phyloP scores from a whole-genome alignment of 495 filamentous ascomycete species.

The Penicillium chermesinum region DNA sequence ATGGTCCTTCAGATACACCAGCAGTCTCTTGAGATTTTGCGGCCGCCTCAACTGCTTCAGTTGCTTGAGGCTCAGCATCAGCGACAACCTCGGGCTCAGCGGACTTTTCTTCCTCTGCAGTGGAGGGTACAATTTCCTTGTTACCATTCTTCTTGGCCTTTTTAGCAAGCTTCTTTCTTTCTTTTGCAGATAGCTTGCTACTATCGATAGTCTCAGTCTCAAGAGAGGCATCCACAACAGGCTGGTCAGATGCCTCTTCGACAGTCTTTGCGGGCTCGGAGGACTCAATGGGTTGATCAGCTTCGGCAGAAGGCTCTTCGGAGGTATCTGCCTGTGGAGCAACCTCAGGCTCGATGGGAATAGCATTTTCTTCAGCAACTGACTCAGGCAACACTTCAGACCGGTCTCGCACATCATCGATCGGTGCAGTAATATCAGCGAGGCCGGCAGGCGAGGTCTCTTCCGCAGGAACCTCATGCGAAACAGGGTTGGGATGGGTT shows the following conservation, averaged over 20 bases:
- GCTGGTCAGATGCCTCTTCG: conserved; percentile 4
- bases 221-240: conserved; percentile 1
- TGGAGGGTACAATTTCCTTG: conserved; percentile 18
- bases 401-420: background rate
- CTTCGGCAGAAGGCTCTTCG: conserved; percentile 5
- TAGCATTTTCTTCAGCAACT: conserved; percentile 3
- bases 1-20: background rate
- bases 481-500: too few relatives aligned
- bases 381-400: conserved; percentile 4
- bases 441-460: too few relatives aligned
- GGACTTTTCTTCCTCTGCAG: conserved; percentile 15
- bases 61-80: background rate
- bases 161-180: conserved; percentile 6
- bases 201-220: conserved; percentile 20
- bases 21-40: background rate
- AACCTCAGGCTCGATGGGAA: conserved; percentile 3
- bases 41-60: background rate
- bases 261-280: background rate
- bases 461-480: too few relatives aligned
- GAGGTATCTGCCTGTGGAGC: conserved; percentile 3
- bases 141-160: conserved; percentile 40
- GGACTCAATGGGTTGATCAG: conserved; percentile 15
- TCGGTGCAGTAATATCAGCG: too few relatives aligned
- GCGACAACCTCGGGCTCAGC: conserved; percentile 4
- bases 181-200: conserved; percentile 10